phyloP scores from a whole-genome alignment of 176 grass and related monocot genomes.

The Oryza meyeriana region DNA sequence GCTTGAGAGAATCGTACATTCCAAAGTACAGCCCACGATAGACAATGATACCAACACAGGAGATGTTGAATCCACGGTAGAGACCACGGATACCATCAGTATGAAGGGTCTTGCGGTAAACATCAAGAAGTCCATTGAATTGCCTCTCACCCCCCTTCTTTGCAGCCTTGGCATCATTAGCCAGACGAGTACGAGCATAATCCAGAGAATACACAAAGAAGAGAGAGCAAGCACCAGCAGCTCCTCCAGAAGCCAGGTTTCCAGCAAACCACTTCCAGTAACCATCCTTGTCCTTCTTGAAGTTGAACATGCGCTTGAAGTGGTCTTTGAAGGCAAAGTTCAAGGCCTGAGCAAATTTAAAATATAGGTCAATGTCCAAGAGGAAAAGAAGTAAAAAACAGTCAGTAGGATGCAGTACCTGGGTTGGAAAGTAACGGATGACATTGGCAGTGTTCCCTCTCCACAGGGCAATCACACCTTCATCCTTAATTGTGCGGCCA shows the following conservation, averaged over 20 bases:
- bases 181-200: slow-evolving; percentile 57
- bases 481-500: slow-evolving; percentile 52
- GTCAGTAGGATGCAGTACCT: slow-evolving; percentile 19
- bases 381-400: neutral
- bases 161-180: slow-evolving; percentile 56
- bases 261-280: slow-evolving; percentile 80
- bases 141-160: slow-evolving; percentile 63
- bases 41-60: slow-evolving; percentile 67
- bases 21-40: slow-evolving; percentile 67
- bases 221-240: slow-evolving; percentile 64
- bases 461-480: slow-evolving; percentile 52
- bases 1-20: slow-evolving; percentile 69
- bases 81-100: slow-evolving; percentile 54
- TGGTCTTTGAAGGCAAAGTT: slow-evolving; percentile 73
- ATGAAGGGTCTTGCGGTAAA: slow-evolving; percentile 51
- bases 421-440: slow-evolving; percentile 71
- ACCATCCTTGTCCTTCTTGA: slow-evolving; percentile 67
- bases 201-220: slow-evolving; percentile 70
- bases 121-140: slow-evolving; percentile 66
- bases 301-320: slow-evolving; percentile 81
- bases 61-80: slow-evolving; percentile 64
- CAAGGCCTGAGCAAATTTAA: slow-evolving; percentile 41
- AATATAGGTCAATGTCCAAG: neutral
- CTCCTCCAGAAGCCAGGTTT: slow-evolving; percentile 63
- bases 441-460: slow-evolving; percentile 76